A percentile compares a stretch with the other conserved stretches of the same genome.
These are phyloP conservation scores for Metrosideros polymorpha DNA, from an alignment of 441 rosid species.

Conservation along the genomic window DNA sequence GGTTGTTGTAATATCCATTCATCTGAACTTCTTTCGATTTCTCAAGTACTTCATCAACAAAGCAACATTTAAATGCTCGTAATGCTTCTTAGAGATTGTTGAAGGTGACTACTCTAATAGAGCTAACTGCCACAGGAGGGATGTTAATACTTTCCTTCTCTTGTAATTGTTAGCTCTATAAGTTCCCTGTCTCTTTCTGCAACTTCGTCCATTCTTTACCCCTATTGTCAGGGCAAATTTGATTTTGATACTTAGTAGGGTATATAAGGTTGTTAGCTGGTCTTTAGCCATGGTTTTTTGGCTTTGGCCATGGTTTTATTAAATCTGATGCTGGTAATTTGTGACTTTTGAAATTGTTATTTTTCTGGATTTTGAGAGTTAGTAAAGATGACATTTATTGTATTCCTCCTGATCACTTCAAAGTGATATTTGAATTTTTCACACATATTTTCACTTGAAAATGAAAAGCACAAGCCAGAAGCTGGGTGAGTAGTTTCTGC, in stretches of 20 bases:
- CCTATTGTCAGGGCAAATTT: not conserved
- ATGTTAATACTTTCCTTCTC: not conserved
- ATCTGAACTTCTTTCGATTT: rapidly evolving
- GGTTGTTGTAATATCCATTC: not conserved
- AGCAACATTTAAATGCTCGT: not conserved
- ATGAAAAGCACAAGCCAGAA: not conserved
- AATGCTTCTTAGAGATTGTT: not conserved
- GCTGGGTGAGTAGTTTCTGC: not conserved
- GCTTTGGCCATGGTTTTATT: not conserved
- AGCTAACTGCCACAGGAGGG: not conserved
- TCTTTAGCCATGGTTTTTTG: not conserved
- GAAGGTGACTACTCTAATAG: not conserved
- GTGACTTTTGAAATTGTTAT: not conserved
- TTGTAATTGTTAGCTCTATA: not conserved
- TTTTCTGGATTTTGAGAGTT: not conserved
- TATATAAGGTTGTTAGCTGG: not conserved
- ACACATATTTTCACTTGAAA: not conserved
- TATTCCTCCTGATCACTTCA: not conserved
- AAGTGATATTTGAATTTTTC: not conserved
- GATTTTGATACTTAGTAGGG: not conserved
- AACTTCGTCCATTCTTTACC: not conserved
- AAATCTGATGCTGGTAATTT: not conserved
- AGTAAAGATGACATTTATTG: not conserved
- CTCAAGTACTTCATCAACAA: not conserved
- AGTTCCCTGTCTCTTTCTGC: not conserved